These are phyloP conservation scores for Verticillium nubilum DNA, from an alignment of 2,329 filamentous ascomycete genomes.

Conservation along the genomic window DNA sequence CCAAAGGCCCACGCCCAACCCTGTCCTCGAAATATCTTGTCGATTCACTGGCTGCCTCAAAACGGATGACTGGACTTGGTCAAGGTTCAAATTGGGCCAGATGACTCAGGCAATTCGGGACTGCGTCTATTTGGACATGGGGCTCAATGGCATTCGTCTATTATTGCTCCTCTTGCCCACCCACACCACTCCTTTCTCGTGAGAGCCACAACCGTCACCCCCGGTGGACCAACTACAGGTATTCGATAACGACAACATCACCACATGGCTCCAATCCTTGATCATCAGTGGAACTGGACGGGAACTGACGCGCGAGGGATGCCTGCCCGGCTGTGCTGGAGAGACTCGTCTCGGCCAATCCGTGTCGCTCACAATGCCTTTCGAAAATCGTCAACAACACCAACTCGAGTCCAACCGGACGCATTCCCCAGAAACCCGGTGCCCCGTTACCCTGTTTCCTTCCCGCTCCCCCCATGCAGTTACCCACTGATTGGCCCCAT, in stretches of 20 bases:
- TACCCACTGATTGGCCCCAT: constrained; percentile 2
- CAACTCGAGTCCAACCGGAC: not conserved
- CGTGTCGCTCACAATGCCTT: not conserved
- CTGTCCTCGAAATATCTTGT: not conserved
- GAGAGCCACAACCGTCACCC: not conserved
- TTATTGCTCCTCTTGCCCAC: not conserved
- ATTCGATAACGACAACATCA: not conserved
- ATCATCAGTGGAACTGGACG: not conserved
- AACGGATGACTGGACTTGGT: not conserved
- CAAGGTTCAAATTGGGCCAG: not conserved
- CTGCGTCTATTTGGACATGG: not conserved
- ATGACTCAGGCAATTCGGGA: not conserved
- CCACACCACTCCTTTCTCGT: not conserved
- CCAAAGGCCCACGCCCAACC: not conserved
- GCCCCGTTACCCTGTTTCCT: not conserved
- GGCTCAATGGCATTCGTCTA: not conserved
- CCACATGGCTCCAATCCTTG: not conserved
- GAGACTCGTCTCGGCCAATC: not conserved
- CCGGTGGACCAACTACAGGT: not conserved
- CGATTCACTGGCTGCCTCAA: not conserved
- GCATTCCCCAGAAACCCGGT: not conserved
- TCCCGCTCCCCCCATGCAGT: constrained; percentile 1
- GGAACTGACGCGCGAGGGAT: not conserved
- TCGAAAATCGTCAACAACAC: not conserved
- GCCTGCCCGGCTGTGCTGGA: not conserved